Evolutionary conservation across 1,284 basidiomycete species (phyloP), one percentile per base, ranked within the genome.

Genomic region (Trichosporon faecale): DNA sequence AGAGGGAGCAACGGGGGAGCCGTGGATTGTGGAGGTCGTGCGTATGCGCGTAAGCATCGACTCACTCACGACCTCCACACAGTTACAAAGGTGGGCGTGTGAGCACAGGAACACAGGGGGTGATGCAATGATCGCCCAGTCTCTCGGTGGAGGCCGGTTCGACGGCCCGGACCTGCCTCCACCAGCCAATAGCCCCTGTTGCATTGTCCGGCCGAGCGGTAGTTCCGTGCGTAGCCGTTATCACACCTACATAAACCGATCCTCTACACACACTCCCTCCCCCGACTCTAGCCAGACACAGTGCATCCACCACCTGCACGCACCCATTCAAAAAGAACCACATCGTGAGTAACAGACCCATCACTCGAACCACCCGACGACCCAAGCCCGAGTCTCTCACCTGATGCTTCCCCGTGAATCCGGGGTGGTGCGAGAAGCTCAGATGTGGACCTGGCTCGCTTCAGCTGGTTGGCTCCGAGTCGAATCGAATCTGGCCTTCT

Each of bases 201-300:
- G 33, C 57, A 61, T 31, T 61, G 57, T 31, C 57, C 57, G 57
- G 57, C 27, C 27, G 49, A 23, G 49, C 7, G 49, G 21, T 18
- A 52, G 27, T 61, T 61, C 57, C 57, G 57, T 61, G 57, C 57
- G 57, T 31, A 61, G 57, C 57, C 57, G 57, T 61, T 31, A 61
- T 61, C 27, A 31, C 29, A 37, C 27, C 25, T 31, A 61, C 29
- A 61, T 61, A 61, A 61, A 31, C 27, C 57, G 12, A 16, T 12
- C 55, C 5, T n/a, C 57, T 6, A 18, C 29, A 1, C 29, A 4
- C 14, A 27, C 27, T 60, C 29, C 57, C 18, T 29, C 57, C 27
- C n/a, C 57, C 57, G 23, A n/a, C n/a, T 12, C n/a, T 23, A 7
- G 3, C 12, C 49, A 23, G 49, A 14, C 11, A 49, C 46, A 49